Conservation (phyloP, 371 early-diverging fungal genomes). For the Neoconidiobolus thromboides region DNA sequence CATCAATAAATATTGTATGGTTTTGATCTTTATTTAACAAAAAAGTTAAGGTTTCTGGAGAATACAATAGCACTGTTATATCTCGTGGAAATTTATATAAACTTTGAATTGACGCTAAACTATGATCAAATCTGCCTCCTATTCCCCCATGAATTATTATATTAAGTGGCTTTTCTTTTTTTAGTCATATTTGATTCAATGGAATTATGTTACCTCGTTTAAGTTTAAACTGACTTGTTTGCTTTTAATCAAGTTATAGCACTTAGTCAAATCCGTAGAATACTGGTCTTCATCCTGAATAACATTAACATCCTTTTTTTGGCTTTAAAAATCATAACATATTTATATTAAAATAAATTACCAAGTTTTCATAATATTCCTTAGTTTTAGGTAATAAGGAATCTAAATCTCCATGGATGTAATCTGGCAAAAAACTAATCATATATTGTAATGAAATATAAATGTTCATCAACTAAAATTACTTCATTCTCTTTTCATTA, state of each 20-base stretch:
- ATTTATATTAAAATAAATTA: not conserved
- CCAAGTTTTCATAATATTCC: slow-evolving; percentile 25
- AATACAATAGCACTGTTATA: not conserved
- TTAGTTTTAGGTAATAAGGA: slow-evolving; percentile 46
- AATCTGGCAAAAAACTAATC: slow-evolving; percentile 49
- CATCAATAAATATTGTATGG: slow-evolving; percentile 40
- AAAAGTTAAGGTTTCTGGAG: not conserved
- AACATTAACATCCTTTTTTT: slow-evolving; percentile 23
- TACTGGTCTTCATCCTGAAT: slow-evolving; percentile 33
- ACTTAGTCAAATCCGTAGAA: slow-evolving; percentile 79
- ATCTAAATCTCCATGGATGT: slow-evolving; percentile 72
- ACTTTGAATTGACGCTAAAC: slow-evolving; percentile 51
- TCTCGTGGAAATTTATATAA: slow-evolving; percentile 22
- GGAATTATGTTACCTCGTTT: slow-evolving; percentile 7
- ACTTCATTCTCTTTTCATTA: not conserved
- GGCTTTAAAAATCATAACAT: not conserved
- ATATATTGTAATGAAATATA: not conserved
- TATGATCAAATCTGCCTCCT: slow-evolving; percentile 82
- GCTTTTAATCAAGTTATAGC: slow-evolving; percentile 21
- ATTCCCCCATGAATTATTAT: slow-evolving; percentile 63
- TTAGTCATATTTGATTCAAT: not conserved
- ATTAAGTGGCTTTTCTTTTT: slow-evolving; percentile 4
- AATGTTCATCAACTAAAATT: not conserved
- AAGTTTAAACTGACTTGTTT: slow-evolving; percentile 10
- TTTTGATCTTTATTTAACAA: slow-evolving; percentile 22